phyloP scores from a whole-genome alignment of 805 yeast species.

The Wickerhamiella domercqiae region DNA sequence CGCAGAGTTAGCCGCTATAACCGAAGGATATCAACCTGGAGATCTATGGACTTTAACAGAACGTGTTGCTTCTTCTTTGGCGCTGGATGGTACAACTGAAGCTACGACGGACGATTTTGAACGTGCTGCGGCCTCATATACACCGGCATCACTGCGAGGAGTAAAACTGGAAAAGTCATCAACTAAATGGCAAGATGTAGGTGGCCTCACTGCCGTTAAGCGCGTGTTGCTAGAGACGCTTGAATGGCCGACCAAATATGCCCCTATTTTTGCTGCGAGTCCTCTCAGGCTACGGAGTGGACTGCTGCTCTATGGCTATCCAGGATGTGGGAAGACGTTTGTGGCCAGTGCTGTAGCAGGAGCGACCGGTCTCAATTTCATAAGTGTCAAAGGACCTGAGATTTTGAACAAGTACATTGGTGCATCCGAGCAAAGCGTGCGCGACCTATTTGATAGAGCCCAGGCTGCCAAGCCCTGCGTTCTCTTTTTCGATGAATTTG shows the following conservation, averaged over 20 bases:
- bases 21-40: constrained; percentile 81
- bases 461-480: constrained; percentile 91
- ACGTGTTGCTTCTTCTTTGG: constrained; percentile 27
- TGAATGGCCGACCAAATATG: constrained; percentile 95
- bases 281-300: constrained; percentile 85
- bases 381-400: constrained; percentile 91
- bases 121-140: constrained; percentile 47
- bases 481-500: constrained; percentile 87
- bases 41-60: constrained; percentile 63
- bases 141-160: constrained; percentile 73
- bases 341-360: constrained; percentile 87
- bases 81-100: constrained; percentile 4
- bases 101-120: constrained; percentile 28
- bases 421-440: constrained; percentile 86
- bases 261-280: constrained; percentile 82
- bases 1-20: constrained; percentile 40
- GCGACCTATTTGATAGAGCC: constrained; percentile 88
- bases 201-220: constrained; percentile 72
- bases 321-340: constrained; percentile 94
- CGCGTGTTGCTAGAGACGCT: constrained; percentile 64
- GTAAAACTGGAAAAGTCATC: constrained; percentile 69
- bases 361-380: constrained; percentile 85
- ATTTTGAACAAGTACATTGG: constrained; percentile 91
- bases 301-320: constrained; percentile 79
- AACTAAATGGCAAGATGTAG: constrained; percentile 74